Percentiles rank a stretch among this genome's conserved stretches.
Conservation (phyloP, 176 grass and related monocot genomes). For the Leersia perrieri region DNA sequence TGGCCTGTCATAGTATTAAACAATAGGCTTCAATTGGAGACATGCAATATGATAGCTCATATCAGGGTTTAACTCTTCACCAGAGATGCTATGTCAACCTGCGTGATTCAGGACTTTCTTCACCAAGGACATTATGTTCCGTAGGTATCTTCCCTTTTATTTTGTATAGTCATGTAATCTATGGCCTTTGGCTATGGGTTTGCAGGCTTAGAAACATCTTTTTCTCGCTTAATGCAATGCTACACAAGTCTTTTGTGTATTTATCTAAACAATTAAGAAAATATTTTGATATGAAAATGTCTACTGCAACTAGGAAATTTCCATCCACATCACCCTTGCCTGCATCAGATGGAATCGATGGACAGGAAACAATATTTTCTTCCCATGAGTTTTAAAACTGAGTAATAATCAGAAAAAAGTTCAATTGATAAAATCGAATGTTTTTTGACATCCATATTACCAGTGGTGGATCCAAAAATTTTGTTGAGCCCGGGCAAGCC, state of each 20-base stretch:
- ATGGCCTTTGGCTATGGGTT: no score
- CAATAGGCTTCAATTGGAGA: slow-evolving; percentile 4
- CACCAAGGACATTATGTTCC: no score
- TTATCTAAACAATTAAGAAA: neutral
- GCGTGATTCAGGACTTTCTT: neutral
- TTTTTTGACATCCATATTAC: neutral
- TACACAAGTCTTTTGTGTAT: neutral
- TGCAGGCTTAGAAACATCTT: no score
- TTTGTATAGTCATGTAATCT: no score
- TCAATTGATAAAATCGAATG: neutral
- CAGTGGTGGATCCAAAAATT: no score
- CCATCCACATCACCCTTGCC: neutral
- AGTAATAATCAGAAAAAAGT: neutral
- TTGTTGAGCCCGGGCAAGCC: no score
- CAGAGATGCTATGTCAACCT: neutral
- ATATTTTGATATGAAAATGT: slow-evolving; percentile 5
- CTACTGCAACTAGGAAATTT: neutral
- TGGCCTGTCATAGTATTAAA: slow-evolving; percentile 46
- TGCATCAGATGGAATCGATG: neutral
- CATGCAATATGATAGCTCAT: neutral
- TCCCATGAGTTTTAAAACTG: neutral
- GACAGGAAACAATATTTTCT: neutral
- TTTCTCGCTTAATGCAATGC: no score
- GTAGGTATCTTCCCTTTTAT: no score
- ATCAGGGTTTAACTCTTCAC: neutral